Evolutionary conservation across 352 stramenopile genomes (phyloP).

Genomic region (Phytophthora idaei): DNA sequence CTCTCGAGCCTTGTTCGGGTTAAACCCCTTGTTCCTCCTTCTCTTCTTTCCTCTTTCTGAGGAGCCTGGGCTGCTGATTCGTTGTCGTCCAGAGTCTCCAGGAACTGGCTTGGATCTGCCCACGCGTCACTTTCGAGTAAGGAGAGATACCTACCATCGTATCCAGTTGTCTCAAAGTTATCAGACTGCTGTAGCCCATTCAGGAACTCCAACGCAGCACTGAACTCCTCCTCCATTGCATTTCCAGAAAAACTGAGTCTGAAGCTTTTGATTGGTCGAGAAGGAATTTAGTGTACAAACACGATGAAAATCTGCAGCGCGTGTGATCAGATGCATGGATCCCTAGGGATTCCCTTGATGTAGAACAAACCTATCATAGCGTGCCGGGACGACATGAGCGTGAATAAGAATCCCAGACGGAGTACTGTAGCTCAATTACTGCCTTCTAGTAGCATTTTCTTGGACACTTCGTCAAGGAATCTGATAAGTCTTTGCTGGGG

Average conservation of each 20-base stretch:
- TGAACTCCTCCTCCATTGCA: background rate
- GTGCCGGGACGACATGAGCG: too few species aligned
- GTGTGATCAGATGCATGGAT: too few species aligned
- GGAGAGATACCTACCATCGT: background rate
- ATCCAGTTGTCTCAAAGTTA: background rate
- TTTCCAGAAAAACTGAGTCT: background rate
- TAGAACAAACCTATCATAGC: too few species aligned
- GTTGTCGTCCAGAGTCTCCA: background rate
- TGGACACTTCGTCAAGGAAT: too few species aligned
- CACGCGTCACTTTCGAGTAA: background rate
- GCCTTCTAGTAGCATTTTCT: too few species aligned
- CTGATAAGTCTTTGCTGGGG: too few species aligned
- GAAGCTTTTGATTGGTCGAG: constrained; percentile 1
- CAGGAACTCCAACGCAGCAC: background rate
- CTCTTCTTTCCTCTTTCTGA: background rate
- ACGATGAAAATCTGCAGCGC: too few species aligned
- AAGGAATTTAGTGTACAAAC: background rate
- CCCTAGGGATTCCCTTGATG: too few species aligned
- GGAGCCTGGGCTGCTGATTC: background rate
- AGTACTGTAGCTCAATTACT: too few species aligned
- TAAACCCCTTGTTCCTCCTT: constrained; percentile 5
- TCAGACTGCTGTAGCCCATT: background rate
- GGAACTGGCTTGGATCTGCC: background rate
- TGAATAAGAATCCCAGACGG: too few species aligned
- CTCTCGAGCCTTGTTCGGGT: constrained; percentile 20